Base-by-base conservation (phyloP, 345 rosid genomes). In the Citrus maxima region DNA sequence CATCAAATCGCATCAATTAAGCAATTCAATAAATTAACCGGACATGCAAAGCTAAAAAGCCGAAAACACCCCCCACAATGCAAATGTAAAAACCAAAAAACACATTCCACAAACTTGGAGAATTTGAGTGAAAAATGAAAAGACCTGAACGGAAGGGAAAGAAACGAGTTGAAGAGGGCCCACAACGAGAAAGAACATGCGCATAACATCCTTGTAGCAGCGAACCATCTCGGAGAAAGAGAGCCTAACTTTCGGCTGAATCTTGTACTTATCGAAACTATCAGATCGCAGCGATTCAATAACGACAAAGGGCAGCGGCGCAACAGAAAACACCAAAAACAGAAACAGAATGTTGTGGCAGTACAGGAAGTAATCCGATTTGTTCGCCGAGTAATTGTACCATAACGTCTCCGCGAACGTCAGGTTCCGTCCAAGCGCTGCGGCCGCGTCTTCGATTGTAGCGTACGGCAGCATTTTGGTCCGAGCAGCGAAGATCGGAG, bases 131-230 rank as follows among this genome's bases (percentile, higher is more conserved):
- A 18, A 38, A 27, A 60, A 54, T 32, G 25, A 3, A 13, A 54
- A 18, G 58, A 95, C 98, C 98, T 93, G 76, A 58, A 93, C 61
- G 7, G 98, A 89, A 81, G 98, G 98, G 72, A 88, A 95, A 21
- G 97, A 91, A 25, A 89, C 83, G 82, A 95, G 88, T 73, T 95
- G 98, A 82, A 95, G 81, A 19, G 98, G 98, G 35, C 98, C 98
- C 62, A 95, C 95, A 51, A 95, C 88, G 70, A 90, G 61, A 55
- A 92, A 78, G 79, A 93, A 93, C 92, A 90, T 87, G 56, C 81
- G 73, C 89, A 92, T 86, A 42, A 93, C 99, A 81, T 91, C 93
- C 88, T 74, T 90, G 78, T 93, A 95, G 70, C 99, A 95, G n/a
- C 40, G 67, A 67, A 91, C 55, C 86, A 91, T 90, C 49, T 95